Evolutionary conservation across 345 rosid species (phyloP).

Genomic region (Brassica incana): DNA sequence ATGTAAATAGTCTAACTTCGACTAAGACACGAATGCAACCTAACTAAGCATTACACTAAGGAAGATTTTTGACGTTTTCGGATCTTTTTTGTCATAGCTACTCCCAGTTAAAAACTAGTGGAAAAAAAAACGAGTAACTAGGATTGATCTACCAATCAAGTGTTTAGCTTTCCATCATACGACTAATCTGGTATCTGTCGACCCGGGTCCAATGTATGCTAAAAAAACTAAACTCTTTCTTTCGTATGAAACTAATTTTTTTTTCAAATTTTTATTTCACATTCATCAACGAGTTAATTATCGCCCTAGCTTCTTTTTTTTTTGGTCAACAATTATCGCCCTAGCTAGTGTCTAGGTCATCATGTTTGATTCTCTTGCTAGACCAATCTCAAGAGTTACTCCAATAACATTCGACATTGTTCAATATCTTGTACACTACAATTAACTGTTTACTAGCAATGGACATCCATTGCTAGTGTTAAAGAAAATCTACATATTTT

Average conservation of each 20-base stretch:
- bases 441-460: not conserved
- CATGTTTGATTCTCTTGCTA: not conserved
- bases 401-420: not conserved
- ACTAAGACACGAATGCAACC: slow-evolving; percentile 9
- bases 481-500: not conserved
- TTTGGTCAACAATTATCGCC: not conserved
- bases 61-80: not conserved
- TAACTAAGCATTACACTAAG: not conserved
- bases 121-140: not conserved
- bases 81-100: not conserved
- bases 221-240: slow-evolving; percentile 3
- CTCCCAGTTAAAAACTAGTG: not conserved
- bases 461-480: not conserved
- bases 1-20: not conserved
- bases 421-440: not conserved
- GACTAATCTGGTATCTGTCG: slow-evolving; percentile 28
- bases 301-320: too few species aligned
- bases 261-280: not conserved
- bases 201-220: not conserved
- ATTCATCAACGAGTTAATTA: not conserved
- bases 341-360: not conserved
- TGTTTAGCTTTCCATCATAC: slow-evolving; percentile 1
- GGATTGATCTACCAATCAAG: slow-evolving; percentile 3
- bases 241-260: not conserved
- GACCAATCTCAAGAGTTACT: not conserved